phyloP scores from a whole-genome alignment of 495 filamentous ascomycete species.

The Penicillium lagena region DNA sequence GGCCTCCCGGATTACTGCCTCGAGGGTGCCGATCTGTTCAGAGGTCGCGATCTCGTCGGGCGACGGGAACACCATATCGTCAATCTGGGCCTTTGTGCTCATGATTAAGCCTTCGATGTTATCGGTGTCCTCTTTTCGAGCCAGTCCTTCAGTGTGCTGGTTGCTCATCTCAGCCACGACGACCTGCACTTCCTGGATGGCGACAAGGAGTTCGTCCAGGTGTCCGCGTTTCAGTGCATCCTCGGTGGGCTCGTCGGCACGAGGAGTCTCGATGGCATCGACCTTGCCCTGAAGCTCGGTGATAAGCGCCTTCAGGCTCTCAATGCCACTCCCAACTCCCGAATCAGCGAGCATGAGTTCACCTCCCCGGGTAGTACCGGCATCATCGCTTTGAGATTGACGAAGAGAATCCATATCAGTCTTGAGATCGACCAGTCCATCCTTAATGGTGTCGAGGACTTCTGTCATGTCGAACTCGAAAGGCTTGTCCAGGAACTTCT shows the following conservation, averaged over 20 bases:
- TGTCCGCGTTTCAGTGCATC: constrained; percentile 50
- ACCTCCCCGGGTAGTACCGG: constrained; percentile 35
- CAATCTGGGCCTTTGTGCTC: constrained; percentile 76
- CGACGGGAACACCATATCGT: constrained; percentile 64
- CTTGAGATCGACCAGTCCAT: constrained; percentile 64
- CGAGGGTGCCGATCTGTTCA: constrained; percentile 69
- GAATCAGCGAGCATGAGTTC: constrained; percentile 50
- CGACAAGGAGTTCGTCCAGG: constrained; percentile 52
- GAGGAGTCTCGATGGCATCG: constrained; percentile 65
- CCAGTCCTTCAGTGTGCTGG: constrained; percentile 30
- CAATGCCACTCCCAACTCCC: constrained; percentile 62
- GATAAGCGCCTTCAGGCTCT: constrained; percentile 75
- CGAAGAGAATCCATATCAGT: constrained; percentile 74
- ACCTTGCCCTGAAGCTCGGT: constrained; percentile 77
- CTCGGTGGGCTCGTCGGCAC: constrained; percentile 33
- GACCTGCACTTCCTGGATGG: constrained; percentile 53
- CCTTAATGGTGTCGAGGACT: constrained; percentile 78
- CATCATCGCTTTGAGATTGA: constrained; percentile 37
- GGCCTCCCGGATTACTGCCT: constrained; percentile 62
- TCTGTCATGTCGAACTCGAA: constrained; percentile 75
- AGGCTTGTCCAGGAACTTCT: constrained; percentile 71
- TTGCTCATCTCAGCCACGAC: constrained; percentile 42
- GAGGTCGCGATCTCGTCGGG: constrained; percentile 56
- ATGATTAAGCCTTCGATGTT: constrained; percentile 84
- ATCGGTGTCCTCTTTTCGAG: constrained; percentile 69